A percentile compares a stretch with the other conserved stretches of the same genome.
Evolutionary conservation across 805 yeast genomes (phyloP).

Genomic region (Geotrichum ghanense): DNA sequence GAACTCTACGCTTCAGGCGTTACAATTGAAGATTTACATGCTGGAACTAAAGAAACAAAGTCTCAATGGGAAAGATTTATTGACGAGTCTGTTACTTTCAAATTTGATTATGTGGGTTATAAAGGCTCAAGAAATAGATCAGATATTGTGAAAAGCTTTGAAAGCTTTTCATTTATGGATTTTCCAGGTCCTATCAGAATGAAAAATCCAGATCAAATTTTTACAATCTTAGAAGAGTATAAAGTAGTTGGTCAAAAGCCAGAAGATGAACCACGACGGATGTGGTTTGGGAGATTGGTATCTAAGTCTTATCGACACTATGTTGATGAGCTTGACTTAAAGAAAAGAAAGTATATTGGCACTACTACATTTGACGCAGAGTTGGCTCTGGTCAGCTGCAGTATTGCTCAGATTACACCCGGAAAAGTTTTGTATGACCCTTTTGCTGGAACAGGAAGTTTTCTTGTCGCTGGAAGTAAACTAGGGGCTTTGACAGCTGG

Average conservation of each 20-base stretch:
- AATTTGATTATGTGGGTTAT: conserved; percentile 71
- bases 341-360: conserved; percentile 77
- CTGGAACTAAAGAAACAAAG: conserved; percentile 30
- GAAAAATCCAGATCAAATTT: conserved; percentile 63
- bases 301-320: conserved; percentile 53
- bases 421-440: conserved; percentile 80
- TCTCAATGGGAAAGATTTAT: conserved; percentile 14
- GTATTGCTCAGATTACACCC: conserved; percentile 61
- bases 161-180: conserved; percentile 56
- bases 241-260: conserved; percentile 29
- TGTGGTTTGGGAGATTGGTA: conserved; percentile 72
- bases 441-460: conserved; percentile 94
- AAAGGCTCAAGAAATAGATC: conserved; percentile 50
- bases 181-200: conserved; percentile 69
- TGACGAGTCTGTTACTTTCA: conserved; percentile 46
- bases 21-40: conserved; percentile 47
- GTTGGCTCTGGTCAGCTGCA: conserved; percentile 74
- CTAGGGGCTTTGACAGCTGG: conserved; percentile 77
- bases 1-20: conserved; percentile 75
- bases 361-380: conserved; percentile 97
- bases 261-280: conserved; percentile 38
- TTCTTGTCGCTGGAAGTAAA: conserved; percentile 75
- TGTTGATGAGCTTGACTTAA: conserved; percentile 70
- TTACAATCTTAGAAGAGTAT: conserved; percentile 69
- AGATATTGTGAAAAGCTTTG: conserved; percentile 51